Conservation (phyloP, 441 rosid species). For the Viola pubescens region DNA sequence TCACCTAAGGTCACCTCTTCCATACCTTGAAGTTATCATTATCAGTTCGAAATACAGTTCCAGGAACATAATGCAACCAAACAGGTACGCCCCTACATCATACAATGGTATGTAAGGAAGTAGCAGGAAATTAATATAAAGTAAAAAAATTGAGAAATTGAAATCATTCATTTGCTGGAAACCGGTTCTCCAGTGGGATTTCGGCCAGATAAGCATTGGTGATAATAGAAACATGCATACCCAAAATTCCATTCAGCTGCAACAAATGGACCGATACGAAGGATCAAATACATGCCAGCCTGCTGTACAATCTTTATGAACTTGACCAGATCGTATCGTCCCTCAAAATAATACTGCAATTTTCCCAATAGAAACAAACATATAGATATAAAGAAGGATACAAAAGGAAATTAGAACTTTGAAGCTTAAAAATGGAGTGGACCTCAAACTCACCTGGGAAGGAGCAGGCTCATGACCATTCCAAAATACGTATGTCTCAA, state of each 20-base stretch:
- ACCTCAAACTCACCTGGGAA: slow-evolving; percentile 38
- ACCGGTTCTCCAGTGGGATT: neutral
- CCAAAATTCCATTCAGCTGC: slow-evolving; percentile 98
- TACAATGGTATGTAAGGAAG: slow-evolving; percentile 8
- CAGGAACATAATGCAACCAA: slow-evolving; percentile 89
- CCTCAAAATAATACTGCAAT: slow-evolving; percentile 64
- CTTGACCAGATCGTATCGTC: slow-evolving; percentile 80
- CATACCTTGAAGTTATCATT: slow-evolving; percentile 79
- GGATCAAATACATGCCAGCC: slow-evolving; percentile 82
- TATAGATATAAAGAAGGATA: neutral
- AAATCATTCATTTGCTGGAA: neutral
- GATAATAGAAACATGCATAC: slow-evolving; percentile 27
- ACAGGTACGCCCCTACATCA: slow-evolving; percentile 72
- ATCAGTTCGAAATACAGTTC: slow-evolving; percentile 79
- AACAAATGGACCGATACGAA: slow-evolving; percentile 88
- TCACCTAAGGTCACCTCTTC: neutral
- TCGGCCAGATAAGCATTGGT: neutral
- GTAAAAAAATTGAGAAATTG: neutral
- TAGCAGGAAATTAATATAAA: neutral
- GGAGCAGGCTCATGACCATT: slow-evolving; percentile 83
- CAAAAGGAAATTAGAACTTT: neutral
- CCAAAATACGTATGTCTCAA: slow-evolving; percentile 95
- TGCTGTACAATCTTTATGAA: slow-evolving; percentile 77
- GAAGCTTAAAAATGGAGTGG: neutral
- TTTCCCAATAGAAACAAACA: slow-evolving; percentile 8